A percentile compares a stretch with the other conserved stretches of the same genome.
phyloP scores from a whole-genome alignment of 164 flowering plant species.

The Sextonia rubra region DNA sequence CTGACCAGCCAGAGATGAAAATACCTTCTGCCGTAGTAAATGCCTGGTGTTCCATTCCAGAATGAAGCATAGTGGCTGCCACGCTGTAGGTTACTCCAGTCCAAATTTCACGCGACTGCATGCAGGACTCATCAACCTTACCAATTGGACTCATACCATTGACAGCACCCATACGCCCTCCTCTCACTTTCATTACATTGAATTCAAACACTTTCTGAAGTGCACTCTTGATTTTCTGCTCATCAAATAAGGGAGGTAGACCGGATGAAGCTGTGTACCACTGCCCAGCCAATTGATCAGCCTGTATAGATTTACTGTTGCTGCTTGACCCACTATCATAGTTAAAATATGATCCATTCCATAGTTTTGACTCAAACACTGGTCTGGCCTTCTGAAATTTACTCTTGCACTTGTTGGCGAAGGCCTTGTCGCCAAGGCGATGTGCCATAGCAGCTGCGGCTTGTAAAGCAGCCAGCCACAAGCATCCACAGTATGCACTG shows the following conservation, averaged over 20 bases:
- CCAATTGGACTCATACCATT: slow-evolving; percentile 93
- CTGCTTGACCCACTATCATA: slow-evolving; percentile 91
- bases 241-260: slow-evolving; percentile 76
- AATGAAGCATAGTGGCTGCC: slow-evolving; percentile 79
- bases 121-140: slow-evolving; percentile 80
- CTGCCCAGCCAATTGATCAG: slow-evolving; percentile 93
- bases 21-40: slow-evolving; percentile 87
- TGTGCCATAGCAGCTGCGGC: slow-evolving; percentile 94
- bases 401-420: slow-evolving; percentile 58
- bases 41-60: slow-evolving; percentile 76
- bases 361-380: slow-evolving; percentile 66
- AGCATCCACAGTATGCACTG: slow-evolving; percentile 90
- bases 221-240: slow-evolving; percentile 52
- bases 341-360: slow-evolving; percentile 92
- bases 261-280: slow-evolving; percentile 90
- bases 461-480: slow-evolving; percentile 93
- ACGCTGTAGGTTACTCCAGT: slow-evolving; percentile 84
- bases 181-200: slow-evolving; percentile 82
- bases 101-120: slow-evolving; percentile 98
- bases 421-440: slow-evolving; percentile 59
- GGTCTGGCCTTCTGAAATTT: slow-evolving; percentile 59
- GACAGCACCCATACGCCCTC: slow-evolving; percentile 90
- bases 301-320: slow-evolving; percentile 86
- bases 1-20: slow-evolving; percentile 86
- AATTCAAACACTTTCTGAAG: slow-evolving; percentile 72